Base-by-base conservation (phyloP, 1,139 yeast genomes). In the Kluyveromyces sp. region DNA sequence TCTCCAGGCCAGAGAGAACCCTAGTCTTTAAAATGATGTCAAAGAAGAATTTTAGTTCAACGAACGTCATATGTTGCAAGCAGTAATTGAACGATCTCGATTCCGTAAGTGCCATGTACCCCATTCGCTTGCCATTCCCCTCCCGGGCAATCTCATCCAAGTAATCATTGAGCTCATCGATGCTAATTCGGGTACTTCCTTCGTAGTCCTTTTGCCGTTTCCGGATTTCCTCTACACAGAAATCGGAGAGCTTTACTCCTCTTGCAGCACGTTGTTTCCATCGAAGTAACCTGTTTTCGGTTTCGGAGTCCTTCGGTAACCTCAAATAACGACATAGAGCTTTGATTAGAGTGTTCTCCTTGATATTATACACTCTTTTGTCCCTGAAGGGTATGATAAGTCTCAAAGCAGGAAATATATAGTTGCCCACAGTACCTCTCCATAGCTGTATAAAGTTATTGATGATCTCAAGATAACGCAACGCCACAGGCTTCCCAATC, bases 41-140 rank as follows among this genome's bases (percentile, higher is more conserved):
- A 45, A 84, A 70, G 29, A 86, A 66, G 77, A 85, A 87, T 38
- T 80, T 69, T 41, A 87, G 62, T 58, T 88, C 96, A 6, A 74
- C 68, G 17, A 80, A 74, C 30, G 77, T 69, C 74, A 85, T 71
- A 13, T 66, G 61, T n/a, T 73, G 71, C 39, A 82, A 60, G 22
- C 83, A 64, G n/a, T 73, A 70, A 29, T 62, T 63, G 35, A 87
- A 60, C 0, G 79, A 55, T 4, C 54, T 62, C 1, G 70, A 62
- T 11, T 59, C 51, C 2, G 53, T 44, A 15, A 57, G 43, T n/a
- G 55, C 50, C 20, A 44, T 50, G 26, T 32, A 50, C 1, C 60
- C 54, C 41, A 47, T 46, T 54, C 59, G 39, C 51, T 49, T 49
- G 60, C 69, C n/a, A 59, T 60, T 28, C 51, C 65, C 39, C 49